These are phyloP conservation scores for Yarrowia sp. DNA, from an alignment of 805 yeast species.

Conservation along the genomic window DNA sequence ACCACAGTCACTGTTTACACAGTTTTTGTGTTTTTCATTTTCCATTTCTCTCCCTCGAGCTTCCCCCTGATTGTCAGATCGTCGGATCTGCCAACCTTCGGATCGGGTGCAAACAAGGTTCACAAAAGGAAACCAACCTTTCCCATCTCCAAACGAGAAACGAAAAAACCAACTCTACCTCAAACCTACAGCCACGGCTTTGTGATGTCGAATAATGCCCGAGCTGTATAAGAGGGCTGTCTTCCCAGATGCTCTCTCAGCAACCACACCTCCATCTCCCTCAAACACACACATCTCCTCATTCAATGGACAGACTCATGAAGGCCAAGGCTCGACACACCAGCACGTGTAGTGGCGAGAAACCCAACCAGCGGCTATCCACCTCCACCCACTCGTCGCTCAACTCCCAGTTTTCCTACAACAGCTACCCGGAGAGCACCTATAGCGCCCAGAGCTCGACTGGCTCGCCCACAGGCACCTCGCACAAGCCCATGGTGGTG, in stretches of 20 bases:
- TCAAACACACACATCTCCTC: background rate
- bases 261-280: background rate
- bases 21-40: too few relatives aligned
- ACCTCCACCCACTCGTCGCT: conserved; percentile 36
- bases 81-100: conserved; percentile 22
- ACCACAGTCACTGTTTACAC: background rate
- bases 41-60: too few relatives aligned
- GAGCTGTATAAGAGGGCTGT: conserved; percentile 7
- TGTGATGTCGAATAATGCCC: background rate
- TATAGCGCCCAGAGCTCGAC: conserved; percentile 6
- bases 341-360: background rate
- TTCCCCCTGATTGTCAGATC: conserved; percentile 17
- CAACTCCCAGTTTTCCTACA: conserved; percentile 33
- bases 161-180: background rate
- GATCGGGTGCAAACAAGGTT: background rate
- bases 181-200: conserved; percentile 4
- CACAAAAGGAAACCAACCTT: background rate
- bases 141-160: background rate
- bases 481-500: conserved; percentile 13
- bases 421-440: conserved; percentile 10
- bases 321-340: conserved; percentile 38
- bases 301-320: conserved; percentile 38
- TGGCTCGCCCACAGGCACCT: background rate
- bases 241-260: too few relatives aligned
- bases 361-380: conserved; percentile 11